Evolutionary conservation across 2,329 filamentous ascomycete species (phyloP).

Genomic region (Beauveria medogensis): DNA sequence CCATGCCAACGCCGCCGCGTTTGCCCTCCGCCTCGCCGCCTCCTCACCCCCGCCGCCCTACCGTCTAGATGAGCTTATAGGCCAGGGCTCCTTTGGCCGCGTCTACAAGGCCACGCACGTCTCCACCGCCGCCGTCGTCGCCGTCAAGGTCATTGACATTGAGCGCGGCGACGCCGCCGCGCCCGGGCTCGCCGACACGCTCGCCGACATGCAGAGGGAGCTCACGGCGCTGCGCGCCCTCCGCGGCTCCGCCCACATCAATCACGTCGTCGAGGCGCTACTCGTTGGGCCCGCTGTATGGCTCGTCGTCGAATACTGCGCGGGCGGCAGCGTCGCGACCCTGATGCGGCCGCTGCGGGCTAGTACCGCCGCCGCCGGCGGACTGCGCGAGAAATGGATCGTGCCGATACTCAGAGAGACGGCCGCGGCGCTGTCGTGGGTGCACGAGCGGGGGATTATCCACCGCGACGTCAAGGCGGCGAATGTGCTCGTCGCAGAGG

Average conservation of each 20-base stretch:
- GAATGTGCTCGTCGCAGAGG: conserved; percentile 57
- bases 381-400: conserved; percentile 43
- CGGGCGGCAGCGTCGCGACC: conserved; percentile 57
- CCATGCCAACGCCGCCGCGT: conserved; percentile 52
- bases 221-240: conserved; percentile 50
- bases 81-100: conserved; percentile 57
- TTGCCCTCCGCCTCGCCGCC: conserved; percentile 47
- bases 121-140: conserved; percentile 39
- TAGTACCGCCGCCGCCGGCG: conserved; percentile 17
- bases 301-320: conserved; percentile 63
- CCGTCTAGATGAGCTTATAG: conserved; percentile 54
- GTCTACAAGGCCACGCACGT: conserved; percentile 49
- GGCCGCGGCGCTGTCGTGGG: conserved; percentile 39
- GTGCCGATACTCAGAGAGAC: conserved; percentile 43
- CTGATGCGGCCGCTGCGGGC: conserved; percentile 35
- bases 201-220: conserved; percentile 43
- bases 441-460: conserved; percentile 43
- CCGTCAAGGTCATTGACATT: conserved; percentile 69
- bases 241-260: conserved; percentile 56
- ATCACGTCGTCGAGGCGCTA: conserved; percentile 56
- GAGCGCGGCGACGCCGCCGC: conserved; percentile 59
- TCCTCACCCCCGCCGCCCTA: conserved; percentile 51
- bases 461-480: conserved; percentile 49
- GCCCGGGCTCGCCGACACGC: conserved; percentile 39
- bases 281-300: conserved; percentile 56